Evolutionary conservation across 352 stramenopile species (phyloP).

Genomic region (Globisporangium emineosum): DNA sequence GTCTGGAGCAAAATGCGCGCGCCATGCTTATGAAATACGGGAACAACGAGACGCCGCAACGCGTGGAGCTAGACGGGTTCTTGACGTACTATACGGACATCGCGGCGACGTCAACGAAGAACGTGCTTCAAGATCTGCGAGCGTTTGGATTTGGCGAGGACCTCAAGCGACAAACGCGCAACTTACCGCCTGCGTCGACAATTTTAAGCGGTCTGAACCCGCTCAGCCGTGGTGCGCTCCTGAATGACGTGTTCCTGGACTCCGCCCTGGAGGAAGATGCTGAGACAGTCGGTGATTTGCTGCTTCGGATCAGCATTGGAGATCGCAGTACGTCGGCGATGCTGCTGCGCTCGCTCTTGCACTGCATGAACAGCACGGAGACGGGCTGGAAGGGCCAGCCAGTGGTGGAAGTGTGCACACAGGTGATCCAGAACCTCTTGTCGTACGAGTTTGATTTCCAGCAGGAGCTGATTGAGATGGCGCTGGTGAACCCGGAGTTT

Average conservation of each 20-base stretch:
- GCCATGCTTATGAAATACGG: constrained; percentile 74
- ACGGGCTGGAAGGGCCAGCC: constrained; percentile 85
- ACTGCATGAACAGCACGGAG: constrained; percentile 78
- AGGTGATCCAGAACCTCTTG: constrained; percentile 62
- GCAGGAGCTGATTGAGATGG: constrained; percentile 63
- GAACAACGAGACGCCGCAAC: constrained; percentile 30
- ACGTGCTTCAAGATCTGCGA: constrained; percentile 76
- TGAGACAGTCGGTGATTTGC: constrained; percentile 71
- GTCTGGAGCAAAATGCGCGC: constrained; percentile 61
- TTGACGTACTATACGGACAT: constrained; percentile 83
- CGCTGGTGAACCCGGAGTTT: constrained; percentile 60
- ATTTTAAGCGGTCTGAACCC: constrained; percentile 48
- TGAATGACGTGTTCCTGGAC: constrained; percentile 84
- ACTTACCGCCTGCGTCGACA: constrained; percentile 30
- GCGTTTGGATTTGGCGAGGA: constrained; percentile 82
- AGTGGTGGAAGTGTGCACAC: constrained; percentile 72
- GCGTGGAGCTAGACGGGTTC: constrained; percentile 72
- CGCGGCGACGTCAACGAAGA: constrained; percentile 67
- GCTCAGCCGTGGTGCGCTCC: constrained; percentile 58
- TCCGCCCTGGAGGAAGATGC: constrained; percentile 85
- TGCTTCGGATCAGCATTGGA: constrained; percentile 68
- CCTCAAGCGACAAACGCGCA: constrained; percentile 47
- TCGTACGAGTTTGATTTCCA: constrained; percentile 58
- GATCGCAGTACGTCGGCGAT: constrained; percentile 54
- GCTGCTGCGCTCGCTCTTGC: constrained; percentile 64